phyloP scores from a whole-genome alignment of 805 yeast species.

The Phaffomyces opuntiae region DNA sequence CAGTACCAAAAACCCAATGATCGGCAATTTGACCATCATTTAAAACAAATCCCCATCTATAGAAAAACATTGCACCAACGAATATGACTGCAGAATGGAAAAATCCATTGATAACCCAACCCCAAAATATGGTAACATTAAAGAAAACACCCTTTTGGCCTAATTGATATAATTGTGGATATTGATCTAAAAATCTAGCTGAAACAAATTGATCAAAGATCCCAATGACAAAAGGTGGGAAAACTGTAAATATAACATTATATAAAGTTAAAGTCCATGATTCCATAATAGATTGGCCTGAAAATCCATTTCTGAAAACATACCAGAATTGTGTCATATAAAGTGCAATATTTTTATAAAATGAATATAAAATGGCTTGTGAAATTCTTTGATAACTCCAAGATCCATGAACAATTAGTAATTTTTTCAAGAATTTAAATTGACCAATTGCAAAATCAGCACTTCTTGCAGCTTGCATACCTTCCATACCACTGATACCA shows the following conservation, averaged over 20 bases:
- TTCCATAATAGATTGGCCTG: constrained; percentile 94
- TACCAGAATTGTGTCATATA: constrained; percentile 99
- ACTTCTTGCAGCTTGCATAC: constrained; percentile 98
- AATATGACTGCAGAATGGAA: constrained; percentile 86
- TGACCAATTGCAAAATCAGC: constrained; percentile 98
- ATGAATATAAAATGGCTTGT: constrained; percentile 86
- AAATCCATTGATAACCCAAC: constrained; percentile 94
- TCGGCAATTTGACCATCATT: constrained; percentile 67
- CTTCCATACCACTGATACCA: constrained; percentile 98
- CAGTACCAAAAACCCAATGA: constrained; percentile 95
- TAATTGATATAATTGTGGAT: constrained; percentile 85
- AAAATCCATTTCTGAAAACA: constrained; percentile 84
- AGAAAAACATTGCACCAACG: constrained; percentile 62
- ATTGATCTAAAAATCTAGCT: constrained; percentile 80
- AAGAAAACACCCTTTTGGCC: constrained; percentile 88
- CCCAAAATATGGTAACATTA: constrained; percentile 91
- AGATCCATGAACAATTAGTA: constrained; percentile 88
- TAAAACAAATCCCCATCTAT: constrained; percentile 58
- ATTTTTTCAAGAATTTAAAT: constrained; percentile 75
- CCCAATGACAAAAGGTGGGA: constrained; percentile 95
- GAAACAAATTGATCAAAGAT: constrained; percentile 94
- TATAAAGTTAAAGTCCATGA: constrained; percentile 97
- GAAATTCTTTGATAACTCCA: constrained; percentile 97
- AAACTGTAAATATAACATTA: constrained; percentile 87
- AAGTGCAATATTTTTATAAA: constrained; percentile 90